Base-by-base conservation (phyloP, 495 filamentous ascomycete species). In the Aspergillus haitiensis region DNA sequence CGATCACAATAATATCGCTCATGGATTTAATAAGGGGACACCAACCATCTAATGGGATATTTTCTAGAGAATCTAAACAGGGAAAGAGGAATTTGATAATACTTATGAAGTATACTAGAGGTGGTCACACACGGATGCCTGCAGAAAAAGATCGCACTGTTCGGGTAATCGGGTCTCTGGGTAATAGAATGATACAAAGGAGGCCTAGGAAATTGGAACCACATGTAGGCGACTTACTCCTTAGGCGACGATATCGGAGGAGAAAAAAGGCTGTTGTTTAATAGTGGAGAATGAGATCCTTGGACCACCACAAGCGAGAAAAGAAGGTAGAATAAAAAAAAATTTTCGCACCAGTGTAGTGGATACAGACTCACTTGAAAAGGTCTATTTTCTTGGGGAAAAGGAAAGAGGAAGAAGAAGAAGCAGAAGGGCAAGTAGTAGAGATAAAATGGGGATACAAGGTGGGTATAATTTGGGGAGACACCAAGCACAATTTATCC, bases 151-250 rank as follows among this genome's bases (percentile, higher is more conserved):
- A 45, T 16, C 37, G 39, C 7, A 15, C 16, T 13, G 7, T 11
- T 10, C 35, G 21, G 6, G 39, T 9, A 12, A 45, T 59, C 37
- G 27, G 37, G 53, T 59, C 53, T 12, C 52, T 45, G 49, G 45
- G 31, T 13, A 53, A 31, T 4, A 32, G 8, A 31, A 59, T 49
- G 53, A 59, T 59, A 59, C 7, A 13, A 54, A 42, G 48, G 8
- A 48, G 16, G 32, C 31, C 47, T 18, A 51, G 21, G 32, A 51
- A 33, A 51, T 51, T 33, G 48, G 48, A 18, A 32, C 44, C 44
- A 47, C 37, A 10, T 32, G 55, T 35, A 15, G 34, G 49, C n/a
- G 11, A 52, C 31, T 42, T 42, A 44, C 34, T 54, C 50, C 49
- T 34, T 59, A 49, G 56, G 31, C 36, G n/a, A 37, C 52, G 46